phyloP scores from a whole-genome alignment of 495 filamentous ascomycete genomes.

The Penicillium maclennaniae region DNA sequence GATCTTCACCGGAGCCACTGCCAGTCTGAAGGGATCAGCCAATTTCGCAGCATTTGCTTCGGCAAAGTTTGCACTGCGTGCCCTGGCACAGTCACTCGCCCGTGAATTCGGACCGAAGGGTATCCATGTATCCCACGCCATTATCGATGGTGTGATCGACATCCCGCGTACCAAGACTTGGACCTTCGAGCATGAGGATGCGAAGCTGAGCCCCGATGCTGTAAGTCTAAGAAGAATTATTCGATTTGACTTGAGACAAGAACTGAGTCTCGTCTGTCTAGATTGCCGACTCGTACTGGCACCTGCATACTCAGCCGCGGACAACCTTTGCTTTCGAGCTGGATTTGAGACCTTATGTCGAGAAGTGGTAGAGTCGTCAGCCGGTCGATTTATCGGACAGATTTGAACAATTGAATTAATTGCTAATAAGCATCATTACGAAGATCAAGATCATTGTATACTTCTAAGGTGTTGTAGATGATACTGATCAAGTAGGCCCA shows the following conservation, averaged over 20 bases:
- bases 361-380: constrained; percentile 57
- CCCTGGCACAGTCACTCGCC: constrained; percentile 72
- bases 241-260: neutral
- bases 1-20: constrained; percentile 85
- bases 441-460: neutral
- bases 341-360: constrained; percentile 74
- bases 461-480: neutral
- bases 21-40: constrained; percentile 69
- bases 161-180: constrained; percentile 65
- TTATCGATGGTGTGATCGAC: constrained; percentile 89
- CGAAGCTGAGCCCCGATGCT: constrained; percentile 74
- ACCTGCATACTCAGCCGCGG: constrained; percentile 79
- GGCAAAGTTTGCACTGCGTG: constrained; percentile 78
- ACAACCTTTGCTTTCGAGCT: constrained; percentile 81
- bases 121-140: constrained; percentile 80
- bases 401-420: too few relatives aligned
- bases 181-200: constrained; percentile 58
- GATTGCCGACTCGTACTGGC: constrained; percentile 91
- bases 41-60: constrained; percentile 69
- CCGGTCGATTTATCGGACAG: neutral
- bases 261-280: constrained; percentile 31
- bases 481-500: neutral
- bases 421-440: neutral
- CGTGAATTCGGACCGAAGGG: constrained; percentile 87
- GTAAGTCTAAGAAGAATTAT: constrained; percentile 48